Evolutionary conservation across 106 monocot genomes (phyloP), one percentile per base, ranked within the genome.

Genomic region (Dioscorea zingiberensis): DNA sequence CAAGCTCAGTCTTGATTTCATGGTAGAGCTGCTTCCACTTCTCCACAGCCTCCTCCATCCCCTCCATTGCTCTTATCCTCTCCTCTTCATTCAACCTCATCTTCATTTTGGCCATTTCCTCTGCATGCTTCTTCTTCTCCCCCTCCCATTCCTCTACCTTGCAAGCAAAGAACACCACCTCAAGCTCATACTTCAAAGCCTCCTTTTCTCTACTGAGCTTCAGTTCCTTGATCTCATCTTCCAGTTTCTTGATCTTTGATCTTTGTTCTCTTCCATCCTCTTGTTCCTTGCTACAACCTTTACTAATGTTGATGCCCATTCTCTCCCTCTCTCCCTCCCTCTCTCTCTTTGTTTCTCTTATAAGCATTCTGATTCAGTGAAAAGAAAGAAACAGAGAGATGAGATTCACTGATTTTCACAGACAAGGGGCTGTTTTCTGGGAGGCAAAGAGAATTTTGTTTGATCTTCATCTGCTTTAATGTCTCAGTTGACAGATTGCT

Each of bases 11-110:
- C 70, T 94, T 90, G 65, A 94, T 94, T 44, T 82, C 87, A 21
- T 84, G 77, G 70, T 94, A 94, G 47, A 90, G 77, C 72, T 87
- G 77, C 63, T 84, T 94, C 87, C 90, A 90, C 69, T 90, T 84
- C 71, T 82, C 84, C 49, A 77, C 70, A 0, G 77, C 82, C 63
- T 74, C 80, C 58, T 87, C 84, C 25, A 71, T 68, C 58, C 21
- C 60, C 60, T 83, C 78, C 59, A 80, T 32, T 21, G 53, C 60
- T 54, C 69, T 73, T 4, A 71, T 48, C 55, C 55, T 65, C 13
- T 76, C 46, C 46, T 47, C 46, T 13, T 47, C 46, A 7, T 47
- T 13, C 46, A 51, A 51, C 7, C 13, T 51, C 7, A 16, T 16
- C 51, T 19, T 16, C 51, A 51, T 16, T 5, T 19, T 51, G 18